Conservation (phyloP, 2,329 filamentous ascomycete species). For the Epichloe bromicola region DNA sequence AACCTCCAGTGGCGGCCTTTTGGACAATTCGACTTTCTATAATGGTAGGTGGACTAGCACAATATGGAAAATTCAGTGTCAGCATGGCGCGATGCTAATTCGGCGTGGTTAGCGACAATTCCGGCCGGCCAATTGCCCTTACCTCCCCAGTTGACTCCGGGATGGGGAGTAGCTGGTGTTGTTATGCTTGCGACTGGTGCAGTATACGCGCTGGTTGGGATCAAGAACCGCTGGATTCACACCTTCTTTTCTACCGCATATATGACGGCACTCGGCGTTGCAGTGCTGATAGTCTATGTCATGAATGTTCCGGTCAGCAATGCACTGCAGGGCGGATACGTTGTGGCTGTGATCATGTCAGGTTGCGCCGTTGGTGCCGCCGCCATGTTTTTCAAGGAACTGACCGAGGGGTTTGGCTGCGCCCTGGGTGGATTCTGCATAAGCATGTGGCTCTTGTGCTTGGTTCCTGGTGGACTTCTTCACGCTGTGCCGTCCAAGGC, state of each 20-base stretch:
- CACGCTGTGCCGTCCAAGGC: constrained; percentile 47
- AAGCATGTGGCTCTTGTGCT: constrained; percentile 78
- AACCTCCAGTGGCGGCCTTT: constrained; percentile 6
- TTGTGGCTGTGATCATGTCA: constrained; percentile 63
- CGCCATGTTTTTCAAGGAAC: constrained; percentile 67
- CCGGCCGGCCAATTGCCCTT: constrained; percentile 51
- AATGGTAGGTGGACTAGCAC: constrained; percentile 18
- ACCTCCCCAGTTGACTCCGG: constrained; percentile 63
- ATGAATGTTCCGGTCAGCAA: constrained; percentile 66
- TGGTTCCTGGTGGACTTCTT: constrained; percentile 66
- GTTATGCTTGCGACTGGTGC: constrained; percentile 63
- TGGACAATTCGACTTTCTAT: constrained; percentile 19
- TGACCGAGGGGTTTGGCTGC: constrained; percentile 72
- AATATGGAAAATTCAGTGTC: neutral
- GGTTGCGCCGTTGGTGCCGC: constrained; percentile 61
- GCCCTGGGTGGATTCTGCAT: constrained; percentile 76
- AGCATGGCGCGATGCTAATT: constrained; percentile 1
- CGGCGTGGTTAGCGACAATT: constrained; percentile 27
- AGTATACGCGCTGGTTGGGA: constrained; percentile 62
- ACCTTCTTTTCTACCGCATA: constrained; percentile 71
- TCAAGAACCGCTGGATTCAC: constrained; percentile 69
- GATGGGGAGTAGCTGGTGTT: constrained; percentile 64
- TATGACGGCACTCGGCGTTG: constrained; percentile 57
- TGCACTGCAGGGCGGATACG: constrained; percentile 72
- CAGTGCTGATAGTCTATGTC: constrained; percentile 77